Evolutionary conservation across 352 stramenopile genomes (phyloP).

Genomic region (Globisporangium acanthophoron): DNA sequence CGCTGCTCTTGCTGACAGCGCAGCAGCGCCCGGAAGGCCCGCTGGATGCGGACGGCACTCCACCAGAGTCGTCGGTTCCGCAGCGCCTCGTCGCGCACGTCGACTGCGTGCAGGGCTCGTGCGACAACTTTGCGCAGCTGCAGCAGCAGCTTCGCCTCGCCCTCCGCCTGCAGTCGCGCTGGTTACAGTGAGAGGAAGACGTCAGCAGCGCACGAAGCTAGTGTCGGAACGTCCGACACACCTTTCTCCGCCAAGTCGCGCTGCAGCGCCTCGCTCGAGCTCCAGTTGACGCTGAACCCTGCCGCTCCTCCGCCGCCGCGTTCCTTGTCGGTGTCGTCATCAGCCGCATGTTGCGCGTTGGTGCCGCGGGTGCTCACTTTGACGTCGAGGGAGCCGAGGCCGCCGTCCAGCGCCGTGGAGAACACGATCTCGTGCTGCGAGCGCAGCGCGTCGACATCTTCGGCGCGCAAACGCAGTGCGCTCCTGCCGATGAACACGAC

Average conservation of each 20-base stretch:
- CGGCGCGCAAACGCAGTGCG: constrained; percentile 21
- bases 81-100: constrained; percentile 19
- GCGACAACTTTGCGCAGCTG: constrained; percentile 25
- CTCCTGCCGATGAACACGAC: constrained; percentile 31
- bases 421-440: constrained; percentile 46
- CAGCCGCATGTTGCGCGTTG: background rate
- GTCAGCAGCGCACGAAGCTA: background rate
- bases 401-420: constrained; percentile 22
- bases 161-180: constrained; percentile 25
- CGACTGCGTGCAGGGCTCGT: constrained; percentile 14
- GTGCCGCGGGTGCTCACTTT: constrained; percentile 17
- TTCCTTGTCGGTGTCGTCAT: background rate
- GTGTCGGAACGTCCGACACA: constrained; percentile 1
- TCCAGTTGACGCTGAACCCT: constrained; percentile 52
- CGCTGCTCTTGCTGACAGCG: constrained; percentile 11
- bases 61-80: constrained; percentile 18
- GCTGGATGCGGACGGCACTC: constrained; percentile 29
- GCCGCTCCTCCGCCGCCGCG: background rate
- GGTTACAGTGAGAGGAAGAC: background rate
- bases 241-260: constrained; percentile 42
- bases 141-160: constrained; percentile 31
- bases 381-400: constrained; percentile 32
- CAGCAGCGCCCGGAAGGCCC: constrained; percentile 18
- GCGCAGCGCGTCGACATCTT: constrained; percentile 33
- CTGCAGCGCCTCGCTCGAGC: constrained; percentile 41